Evolutionary conservation across 805 yeast species (phyloP).

Genomic region (Cyberlindnera lachancei): DNA sequence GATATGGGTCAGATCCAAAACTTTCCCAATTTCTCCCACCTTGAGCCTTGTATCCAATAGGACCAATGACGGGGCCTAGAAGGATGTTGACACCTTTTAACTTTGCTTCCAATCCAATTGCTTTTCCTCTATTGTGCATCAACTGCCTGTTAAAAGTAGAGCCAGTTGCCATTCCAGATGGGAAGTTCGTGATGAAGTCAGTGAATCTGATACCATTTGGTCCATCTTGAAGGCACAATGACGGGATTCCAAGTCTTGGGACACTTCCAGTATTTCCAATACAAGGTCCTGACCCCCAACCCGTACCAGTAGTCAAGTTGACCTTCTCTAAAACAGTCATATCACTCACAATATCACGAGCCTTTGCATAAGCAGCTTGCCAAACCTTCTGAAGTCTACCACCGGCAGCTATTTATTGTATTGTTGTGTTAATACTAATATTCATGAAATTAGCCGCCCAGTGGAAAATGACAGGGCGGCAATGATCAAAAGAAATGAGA

Average conservation of each 20-base stretch:
- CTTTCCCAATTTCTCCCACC: conserved; percentile 65
- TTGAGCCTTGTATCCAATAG: conserved; percentile 52
- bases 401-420: conserved; percentile 29
- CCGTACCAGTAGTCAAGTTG: conserved; percentile 56
- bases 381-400: conserved; percentile 45
- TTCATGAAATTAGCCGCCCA: too few species aligned
- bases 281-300: conserved; percentile 57
- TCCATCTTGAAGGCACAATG: conserved; percentile 55
- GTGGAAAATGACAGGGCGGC: too few species aligned
- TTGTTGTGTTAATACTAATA: too few species aligned
- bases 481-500: too few species aligned
- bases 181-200: conserved; percentile 48
- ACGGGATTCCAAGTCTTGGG: conserved; percentile 46
- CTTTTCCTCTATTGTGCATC: conserved; percentile 45
- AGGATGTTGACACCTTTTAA: conserved; percentile 48
- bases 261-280: conserved; percentile 55
- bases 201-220: conserved; percentile 54
- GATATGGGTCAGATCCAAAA: conserved; percentile 54
- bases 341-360: conserved; percentile 45
- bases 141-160: conserved; percentile 49
- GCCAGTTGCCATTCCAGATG: conserved; percentile 53
- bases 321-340: conserved; percentile 54
- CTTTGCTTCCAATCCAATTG: conserved; percentile 48
- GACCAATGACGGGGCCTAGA: conserved; percentile 53
- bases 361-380: conserved; percentile 51